phyloP scores from a whole-genome alignment of 106 monocot species.

The Vanilla planifolia region DNA sequence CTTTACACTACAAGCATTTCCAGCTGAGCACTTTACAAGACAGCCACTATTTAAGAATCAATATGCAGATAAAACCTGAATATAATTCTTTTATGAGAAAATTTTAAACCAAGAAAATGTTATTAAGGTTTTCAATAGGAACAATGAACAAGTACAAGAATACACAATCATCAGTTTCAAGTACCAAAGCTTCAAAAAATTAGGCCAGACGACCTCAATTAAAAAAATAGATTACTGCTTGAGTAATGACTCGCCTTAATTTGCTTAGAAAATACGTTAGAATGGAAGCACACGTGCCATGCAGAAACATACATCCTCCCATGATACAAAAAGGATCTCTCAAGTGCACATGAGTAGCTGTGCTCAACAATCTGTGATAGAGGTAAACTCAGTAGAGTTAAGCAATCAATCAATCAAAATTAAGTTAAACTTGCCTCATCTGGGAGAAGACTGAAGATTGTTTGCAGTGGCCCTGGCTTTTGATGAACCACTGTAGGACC shows the following conservation, averaged over 20 bases:
- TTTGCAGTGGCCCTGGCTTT: conserved; percentile 87
- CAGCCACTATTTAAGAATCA: no score
- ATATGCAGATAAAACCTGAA: no score
- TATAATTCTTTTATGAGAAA: no score
- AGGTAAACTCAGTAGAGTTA: conserved; percentile 5
- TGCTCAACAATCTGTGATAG: conserved; percentile 61
- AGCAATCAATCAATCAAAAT: neutral
- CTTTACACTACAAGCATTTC: no score
- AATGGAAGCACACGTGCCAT: conserved; percentile 99
- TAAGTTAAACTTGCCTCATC: conserved; percentile 56
- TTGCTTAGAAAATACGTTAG: conserved; percentile 98
- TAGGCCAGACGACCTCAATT: neutral
- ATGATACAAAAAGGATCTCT: conserved; percentile 98
- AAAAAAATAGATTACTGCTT: neutral
- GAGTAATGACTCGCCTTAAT: conserved; percentile 70
- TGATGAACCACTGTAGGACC: conserved; percentile 93
- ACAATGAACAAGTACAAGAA: neutral
- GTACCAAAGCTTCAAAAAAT: neutral
- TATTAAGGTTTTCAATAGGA: neutral
- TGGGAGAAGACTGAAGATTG: conserved; percentile 81
- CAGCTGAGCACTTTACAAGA: no score
- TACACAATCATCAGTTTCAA: neutral
- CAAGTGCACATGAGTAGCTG: conserved; percentile 98
- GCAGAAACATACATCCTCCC: conserved; percentile 97
- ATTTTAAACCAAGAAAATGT: neutral